phyloP scores from a whole-genome alignment of 2,329 filamentous ascomycete species.

The Chaetothyriales sp. region DNA sequence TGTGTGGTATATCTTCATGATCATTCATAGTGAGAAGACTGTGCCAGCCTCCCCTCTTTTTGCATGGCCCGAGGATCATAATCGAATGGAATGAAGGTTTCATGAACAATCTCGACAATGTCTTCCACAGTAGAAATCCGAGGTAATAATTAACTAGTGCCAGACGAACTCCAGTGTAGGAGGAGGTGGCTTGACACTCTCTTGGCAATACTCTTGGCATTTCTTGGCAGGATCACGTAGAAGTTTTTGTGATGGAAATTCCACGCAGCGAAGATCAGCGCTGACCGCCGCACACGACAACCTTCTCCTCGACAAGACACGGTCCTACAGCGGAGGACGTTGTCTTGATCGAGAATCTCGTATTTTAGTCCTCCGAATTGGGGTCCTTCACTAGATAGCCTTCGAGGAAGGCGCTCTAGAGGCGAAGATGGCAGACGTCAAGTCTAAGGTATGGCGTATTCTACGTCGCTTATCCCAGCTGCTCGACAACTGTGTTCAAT shows the following conservation, averaged over 20 bases:
- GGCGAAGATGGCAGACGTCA: constrained; percentile 39
- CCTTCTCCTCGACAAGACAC: constrained; percentile 6
- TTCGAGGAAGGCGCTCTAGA: constrained; percentile 37
- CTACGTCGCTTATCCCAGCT: background rate
- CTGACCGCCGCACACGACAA: background rate
- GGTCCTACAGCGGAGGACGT: constrained; percentile 13
- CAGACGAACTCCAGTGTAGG: background rate
- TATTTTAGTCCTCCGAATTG: constrained; percentile 25
- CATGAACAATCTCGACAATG: background rate
- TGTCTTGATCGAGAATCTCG: constrained; percentile 16
- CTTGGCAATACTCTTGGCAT: background rate
- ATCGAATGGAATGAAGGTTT: background rate
- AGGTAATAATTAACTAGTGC: background rate
- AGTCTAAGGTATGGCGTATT: constrained; percentile 35
- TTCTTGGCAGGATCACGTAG: background rate
- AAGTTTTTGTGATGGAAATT: background rate
- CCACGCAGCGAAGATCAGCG: background rate
- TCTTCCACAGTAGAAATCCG: background rate
- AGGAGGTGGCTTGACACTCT: background rate
- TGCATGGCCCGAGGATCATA: background rate
- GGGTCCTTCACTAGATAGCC: constrained; percentile 35
- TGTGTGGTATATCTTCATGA: background rate
- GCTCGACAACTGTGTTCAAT: constrained; percentile 9
- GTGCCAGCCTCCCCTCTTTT: background rate
- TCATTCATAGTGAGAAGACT: background rate